Conservation (phyloP, 2,329 filamentous ascomycete species). For the Fonsecaea monophora region DNA sequence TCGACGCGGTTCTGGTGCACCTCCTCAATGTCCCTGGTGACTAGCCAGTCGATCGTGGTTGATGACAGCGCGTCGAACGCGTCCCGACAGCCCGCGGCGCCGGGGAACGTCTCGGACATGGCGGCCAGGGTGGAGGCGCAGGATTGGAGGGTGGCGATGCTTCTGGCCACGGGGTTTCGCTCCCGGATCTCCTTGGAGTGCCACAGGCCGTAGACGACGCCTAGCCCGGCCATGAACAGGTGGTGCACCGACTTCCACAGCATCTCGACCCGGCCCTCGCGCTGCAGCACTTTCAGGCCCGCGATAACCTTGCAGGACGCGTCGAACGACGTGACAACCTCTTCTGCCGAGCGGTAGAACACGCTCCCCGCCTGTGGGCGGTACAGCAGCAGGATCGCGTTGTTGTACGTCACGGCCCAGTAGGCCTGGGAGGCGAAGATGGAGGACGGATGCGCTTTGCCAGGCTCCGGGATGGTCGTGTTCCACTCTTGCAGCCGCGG, state of each 20-base stretch:
- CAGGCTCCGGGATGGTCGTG: slow-evolving; percentile 41
- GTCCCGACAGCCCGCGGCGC: slow-evolving; percentile 45
- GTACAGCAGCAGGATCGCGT: slow-evolving; percentile 44
- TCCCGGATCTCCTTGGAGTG: slow-evolving; percentile 45
- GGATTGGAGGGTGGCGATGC: slow-evolving; percentile 43
- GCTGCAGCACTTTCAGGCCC: slow-evolving; percentile 44
- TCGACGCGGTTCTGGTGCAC: slow-evolving; percentile 28
- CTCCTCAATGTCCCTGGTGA: slow-evolving; percentile 27
- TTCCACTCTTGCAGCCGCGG: slow-evolving; percentile 45
- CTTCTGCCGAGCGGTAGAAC: slow-evolving; percentile 38
- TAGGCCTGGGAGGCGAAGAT: slow-evolving; percentile 44
- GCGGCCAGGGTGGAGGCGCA: slow-evolving; percentile 45
- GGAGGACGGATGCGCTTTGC: slow-evolving; percentile 40
- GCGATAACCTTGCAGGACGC: slow-evolving; percentile 43
- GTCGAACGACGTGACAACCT: slow-evolving; percentile 40
- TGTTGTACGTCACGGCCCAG: slow-evolving; percentile 46
- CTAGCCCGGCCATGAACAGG: slow-evolving; percentile 46
- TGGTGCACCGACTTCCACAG: slow-evolving; percentile 46
- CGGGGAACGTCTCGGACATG: slow-evolving; percentile 44
- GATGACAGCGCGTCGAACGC: slow-evolving; percentile 44
- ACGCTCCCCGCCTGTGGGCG: slow-evolving; percentile 42
- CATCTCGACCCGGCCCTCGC: slow-evolving; percentile 44
- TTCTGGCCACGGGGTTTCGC: slow-evolving; percentile 33
- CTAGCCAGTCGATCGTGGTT: slow-evolving; percentile 41
- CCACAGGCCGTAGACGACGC: slow-evolving; percentile 45